Evolutionary conservation across 495 filamentous ascomycete genomes (phyloP), one percentile per base, ranked within the genome.

Genomic region (Sphaerosporella brunnea): DNA sequence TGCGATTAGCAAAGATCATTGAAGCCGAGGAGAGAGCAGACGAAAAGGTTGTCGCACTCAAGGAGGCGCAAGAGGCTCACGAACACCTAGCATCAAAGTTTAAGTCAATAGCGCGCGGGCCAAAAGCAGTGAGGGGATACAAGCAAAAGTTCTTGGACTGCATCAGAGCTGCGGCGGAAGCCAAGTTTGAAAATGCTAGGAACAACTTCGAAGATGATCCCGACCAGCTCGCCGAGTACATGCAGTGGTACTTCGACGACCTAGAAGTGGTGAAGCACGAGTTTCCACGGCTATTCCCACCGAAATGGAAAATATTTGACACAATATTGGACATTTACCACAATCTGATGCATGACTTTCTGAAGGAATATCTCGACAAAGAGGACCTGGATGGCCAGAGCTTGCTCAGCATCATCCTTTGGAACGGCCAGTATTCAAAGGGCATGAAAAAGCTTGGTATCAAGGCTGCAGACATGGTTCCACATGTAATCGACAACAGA

Each of bases 241-340:
- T 94, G 63, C 75, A 75, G 49, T 99, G 92, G 90, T 96, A 77
- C 64, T 99, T 96, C 71, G 93, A 94, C 63, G 88, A 99, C 58
- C 73, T 99, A 0, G 87, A 82, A 60, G 81, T 83, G 0, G 87
- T 94, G 48, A 79, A 84, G 66, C 68, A 86, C 41, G 87, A 90
- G 54, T 92, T 99, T 78, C 73, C 79, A 39, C 70, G 70, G 28
- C 66, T 99, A 43, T 84, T 94, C 72, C 90, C 90, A 21, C 93
- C 90, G 65, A 93, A 92, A 57, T 99, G 90, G 90, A 88, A 82
- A 65, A 93, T 96, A 41, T 86, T 87, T 66, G 74, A 78, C 60
- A 92, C 82, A 15, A 95, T 92, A 63, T 75, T 76, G 23, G 72
- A 79, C 51, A 86, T 92, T 49, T 99, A 95, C 58, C 90, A 96